phyloP scores from a whole-genome alignment of 2,329 filamentous ascomycete genomes.

The Coniochaeta hoffmannii region DNA sequence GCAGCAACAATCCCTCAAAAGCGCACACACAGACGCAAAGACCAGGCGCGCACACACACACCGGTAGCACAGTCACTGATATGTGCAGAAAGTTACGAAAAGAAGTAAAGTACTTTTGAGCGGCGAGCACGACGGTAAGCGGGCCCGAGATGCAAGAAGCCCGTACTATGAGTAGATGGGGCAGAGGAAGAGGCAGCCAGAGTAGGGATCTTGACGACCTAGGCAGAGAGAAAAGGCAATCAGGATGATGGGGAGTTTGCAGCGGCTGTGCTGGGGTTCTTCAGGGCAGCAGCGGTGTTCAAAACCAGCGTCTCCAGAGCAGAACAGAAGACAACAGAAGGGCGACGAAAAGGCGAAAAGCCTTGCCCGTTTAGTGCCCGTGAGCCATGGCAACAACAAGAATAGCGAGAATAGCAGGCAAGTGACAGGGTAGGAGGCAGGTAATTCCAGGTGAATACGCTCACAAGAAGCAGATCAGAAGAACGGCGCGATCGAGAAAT shows the following conservation, averaged over 20 bases:
- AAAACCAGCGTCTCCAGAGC: conserved; percentile 6
- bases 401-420: conserved; percentile 1
- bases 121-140: neutral
- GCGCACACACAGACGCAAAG: no score
- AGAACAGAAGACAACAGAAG: no score
- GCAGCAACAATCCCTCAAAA: no score
- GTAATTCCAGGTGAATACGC: neutral
- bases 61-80: conserved; percentile 7
- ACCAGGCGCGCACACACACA: neutral
- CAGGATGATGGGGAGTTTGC: neutral
- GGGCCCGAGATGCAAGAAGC: conserved; percentile 1
- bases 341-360: conserved; percentile 3
- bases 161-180: conserved; percentile 4
- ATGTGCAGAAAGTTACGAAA: neutral
- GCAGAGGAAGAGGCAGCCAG: conserved; percentile 4
- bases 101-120: neutral
- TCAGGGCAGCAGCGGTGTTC: conserved; percentile 5
- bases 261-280: neutral
- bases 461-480: neutral
- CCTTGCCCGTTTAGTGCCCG: conserved; percentile 7
- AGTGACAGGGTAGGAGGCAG: conserved; percentile 5
- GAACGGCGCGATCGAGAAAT: conserved; percentile 9
- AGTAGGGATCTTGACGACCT: neutral
- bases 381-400: no score
- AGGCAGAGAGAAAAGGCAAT: neutral